A percentile compares a stretch with the other conserved stretches of the same genome.
phyloP scores from a whole-genome alignment of 2,329 filamentous ascomycete genomes.

The Epichloe sylvatica region DNA sequence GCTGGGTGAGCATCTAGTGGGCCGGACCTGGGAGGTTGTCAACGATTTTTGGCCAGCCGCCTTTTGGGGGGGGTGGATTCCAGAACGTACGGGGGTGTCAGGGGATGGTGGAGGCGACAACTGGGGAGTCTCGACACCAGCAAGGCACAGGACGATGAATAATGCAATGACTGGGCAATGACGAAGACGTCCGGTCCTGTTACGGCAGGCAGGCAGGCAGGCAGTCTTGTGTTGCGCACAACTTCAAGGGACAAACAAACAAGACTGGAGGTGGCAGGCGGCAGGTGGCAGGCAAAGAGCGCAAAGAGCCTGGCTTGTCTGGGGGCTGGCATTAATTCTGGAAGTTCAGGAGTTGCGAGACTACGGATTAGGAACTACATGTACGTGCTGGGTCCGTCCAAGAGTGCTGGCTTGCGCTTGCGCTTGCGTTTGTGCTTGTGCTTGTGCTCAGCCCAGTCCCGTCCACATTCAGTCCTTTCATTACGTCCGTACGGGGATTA shows the following conservation, averaged over 20 bases:
- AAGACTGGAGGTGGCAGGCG: not conserved
- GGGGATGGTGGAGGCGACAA: slow-evolving; percentile 2
- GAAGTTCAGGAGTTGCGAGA: not conserved
- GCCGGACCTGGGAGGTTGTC: slow-evolving; percentile 16
- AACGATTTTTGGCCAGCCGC: slow-evolving; percentile 20
- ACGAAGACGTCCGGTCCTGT: too few species aligned
- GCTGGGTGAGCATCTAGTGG: slow-evolving; percentile 30
- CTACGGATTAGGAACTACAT: too few species aligned
- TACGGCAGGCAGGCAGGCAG: too few species aligned
- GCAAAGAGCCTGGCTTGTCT: not conserved
- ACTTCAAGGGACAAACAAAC: too few species aligned
- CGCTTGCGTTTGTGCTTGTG: too few species aligned
- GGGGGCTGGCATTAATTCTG: not conserved
- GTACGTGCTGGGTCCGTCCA: too few species aligned
- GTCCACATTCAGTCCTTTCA: not conserved
- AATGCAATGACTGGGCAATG: too few species aligned
- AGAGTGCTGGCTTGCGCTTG: too few species aligned
- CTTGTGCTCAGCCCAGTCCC: not conserved
- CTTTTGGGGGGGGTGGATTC: slow-evolving; percentile 15
- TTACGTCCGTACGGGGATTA: not conserved
- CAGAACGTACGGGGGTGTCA: slow-evolving; percentile 3
- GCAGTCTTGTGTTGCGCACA: too few species aligned
- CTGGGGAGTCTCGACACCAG: not conserved
- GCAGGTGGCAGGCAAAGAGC: not conserved
- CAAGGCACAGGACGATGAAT: not conserved